Base-by-base conservation (phyloP, 257 asterid genomes). In the Ocimum tenuiflorum region DNA sequence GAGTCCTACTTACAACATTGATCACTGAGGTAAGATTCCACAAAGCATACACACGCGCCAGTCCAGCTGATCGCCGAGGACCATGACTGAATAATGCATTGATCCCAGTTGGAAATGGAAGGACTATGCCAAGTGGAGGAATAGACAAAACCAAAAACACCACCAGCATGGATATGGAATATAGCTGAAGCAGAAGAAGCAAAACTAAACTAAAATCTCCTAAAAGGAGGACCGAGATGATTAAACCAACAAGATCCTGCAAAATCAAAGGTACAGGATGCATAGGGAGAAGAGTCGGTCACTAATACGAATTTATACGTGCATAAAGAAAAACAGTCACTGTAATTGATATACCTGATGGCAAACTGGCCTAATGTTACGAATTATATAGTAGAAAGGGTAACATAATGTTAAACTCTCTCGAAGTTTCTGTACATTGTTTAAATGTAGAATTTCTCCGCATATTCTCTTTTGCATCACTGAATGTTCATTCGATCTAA, bases 131-230 rank as follows among this genome's bases (percentile, higher is more conserved):
- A 23, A 87, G 81, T 66, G 97, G 97, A 68, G 88, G 88, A 78
- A 90, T 78, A 63, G 78, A 81, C 68, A 90, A 79, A 59, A 76
- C 89, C 79, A 82, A 69, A 68, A 84, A 71, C 70, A 84, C 85
- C 70, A 77, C 89, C 84, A 77, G 65, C 73, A 81, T 33, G 36
- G 96, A 84, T 71, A 81, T 81, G 54, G 97, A 87, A 75, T 87
- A 90, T 43, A 90, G 86, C 75, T 87, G 95, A 78, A 90, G 95
- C 79, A 88, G 74, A 38, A 88, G 88, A 52, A 90, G 91, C 81
- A 88, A 81, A 64, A 90, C 95, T 75, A 90, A 78, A 83, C 95
- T 85, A 84, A 90, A 80, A 86, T 90, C 97, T 81, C 88, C 97
- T 68, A 90, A 60, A 67, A 90, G 88, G 62, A 90, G 88, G 64